Percentiles rank a stretch among this genome's conserved stretches.
Evolutionary conservation across 345 rosid genomes (phyloP).

Genomic region (Geranium brycei): DNA sequence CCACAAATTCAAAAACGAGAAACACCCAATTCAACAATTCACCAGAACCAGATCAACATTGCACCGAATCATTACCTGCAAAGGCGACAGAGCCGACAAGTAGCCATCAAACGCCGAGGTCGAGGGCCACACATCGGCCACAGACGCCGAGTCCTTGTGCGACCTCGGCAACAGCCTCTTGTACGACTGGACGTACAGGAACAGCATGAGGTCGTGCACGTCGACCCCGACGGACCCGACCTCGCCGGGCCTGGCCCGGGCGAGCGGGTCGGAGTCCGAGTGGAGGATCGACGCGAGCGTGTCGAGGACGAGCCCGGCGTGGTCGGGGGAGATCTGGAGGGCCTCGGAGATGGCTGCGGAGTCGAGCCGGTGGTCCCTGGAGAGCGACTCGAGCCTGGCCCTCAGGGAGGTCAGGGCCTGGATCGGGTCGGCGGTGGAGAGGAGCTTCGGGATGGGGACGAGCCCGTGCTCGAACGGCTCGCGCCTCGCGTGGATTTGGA

Average conservation of each 20-base stretch:
- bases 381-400: conserved; percentile 31
- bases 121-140: conserved; percentile 98
- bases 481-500: conserved; percentile 64
- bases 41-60: conserved; percentile 2
- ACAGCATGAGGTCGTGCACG: conserved; percentile 69
- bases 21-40: neutral
- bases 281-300: conserved; percentile 85
- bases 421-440: conserved; percentile 62
- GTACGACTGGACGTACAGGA: conserved; percentile 85
- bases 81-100: conserved; percentile 88
- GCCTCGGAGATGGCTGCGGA: conserved; percentile 52
- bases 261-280: conserved; percentile 62
- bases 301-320: conserved; percentile 73
- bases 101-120: conserved; percentile 96
- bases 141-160: conserved; percentile 85
- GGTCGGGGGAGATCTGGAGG: conserved; percentile 83
- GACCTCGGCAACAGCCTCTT: conserved; percentile 81
- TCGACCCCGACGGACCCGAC: conserved; percentile 66
- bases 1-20: neutral
- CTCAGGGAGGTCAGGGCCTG: conserved; percentile 58
- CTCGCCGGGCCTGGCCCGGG: conserved; percentile 35
- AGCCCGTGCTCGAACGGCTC: conserved; percentile 96
- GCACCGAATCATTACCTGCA: conserved; percentile 48
- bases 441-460: conserved; percentile 82
- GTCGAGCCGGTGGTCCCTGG: conserved; percentile 43